Conservation (phyloP, 768 basidiomycete genomes). For the Chalciporus chontae region DNA sequence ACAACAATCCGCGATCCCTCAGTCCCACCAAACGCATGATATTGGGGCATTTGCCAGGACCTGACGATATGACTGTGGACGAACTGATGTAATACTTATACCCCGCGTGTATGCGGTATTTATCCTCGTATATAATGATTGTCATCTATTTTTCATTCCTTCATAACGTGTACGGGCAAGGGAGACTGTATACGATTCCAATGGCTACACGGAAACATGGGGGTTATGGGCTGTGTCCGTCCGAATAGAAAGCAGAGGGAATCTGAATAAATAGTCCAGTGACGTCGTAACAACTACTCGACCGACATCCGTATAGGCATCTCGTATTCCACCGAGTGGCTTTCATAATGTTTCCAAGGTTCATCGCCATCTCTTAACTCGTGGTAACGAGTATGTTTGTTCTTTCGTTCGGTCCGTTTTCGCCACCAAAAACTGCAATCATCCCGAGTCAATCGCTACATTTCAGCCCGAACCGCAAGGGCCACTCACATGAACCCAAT, state of each 20-base stretch:
- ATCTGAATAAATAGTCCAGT: too few relatives aligned
- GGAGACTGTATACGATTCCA: too few relatives aligned
- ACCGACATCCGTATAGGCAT: conserved; percentile 2
- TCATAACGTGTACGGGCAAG: neutral
- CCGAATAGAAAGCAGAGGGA: too few relatives aligned
- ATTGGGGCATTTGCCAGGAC: conserved; percentile 34
- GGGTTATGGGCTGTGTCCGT: neutral
- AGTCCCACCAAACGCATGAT: conserved; percentile 16
- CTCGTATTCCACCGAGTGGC: conserved; percentile 12
- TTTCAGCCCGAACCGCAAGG: neutral
- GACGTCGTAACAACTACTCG: neutral
- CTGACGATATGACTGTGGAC: conserved; percentile 52
- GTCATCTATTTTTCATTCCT: neutral
- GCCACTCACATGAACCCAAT: conserved; percentile 34
- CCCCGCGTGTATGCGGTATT: conserved; percentile 10
- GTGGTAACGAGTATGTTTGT: conserved; percentile 22
- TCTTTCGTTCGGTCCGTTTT: conserved; percentile 16
- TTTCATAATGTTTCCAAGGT: conserved; percentile 29
- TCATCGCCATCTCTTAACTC: conserved; percentile 29
- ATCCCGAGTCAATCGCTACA: neutral
- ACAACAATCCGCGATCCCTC: conserved; percentile 2
- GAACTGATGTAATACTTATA: conserved; percentile 36
- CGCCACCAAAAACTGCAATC: conserved; percentile 30
- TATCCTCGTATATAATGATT: conserved; percentile 9
- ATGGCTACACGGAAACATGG: too few relatives aligned